These are phyloP conservation scores for Peronospora tabacina DNA, from an alignment of 352 stramenopile species.

Conservation along the genomic window DNA sequence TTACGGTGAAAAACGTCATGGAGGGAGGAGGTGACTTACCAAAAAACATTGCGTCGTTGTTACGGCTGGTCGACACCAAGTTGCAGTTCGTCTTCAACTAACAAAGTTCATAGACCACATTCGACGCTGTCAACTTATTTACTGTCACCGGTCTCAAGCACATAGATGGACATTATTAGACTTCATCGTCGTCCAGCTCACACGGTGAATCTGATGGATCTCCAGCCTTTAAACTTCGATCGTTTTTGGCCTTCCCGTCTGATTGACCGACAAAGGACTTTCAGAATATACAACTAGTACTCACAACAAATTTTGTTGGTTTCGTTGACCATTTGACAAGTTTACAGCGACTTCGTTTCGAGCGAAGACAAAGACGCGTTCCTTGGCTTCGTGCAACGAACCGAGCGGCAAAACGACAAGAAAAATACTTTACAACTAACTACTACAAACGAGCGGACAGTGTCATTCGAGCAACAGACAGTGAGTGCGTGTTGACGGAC, in stretches of 20 bases:
- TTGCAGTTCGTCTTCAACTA: slow-evolving; percentile 66
- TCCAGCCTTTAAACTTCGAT: too few species aligned
- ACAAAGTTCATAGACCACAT: slow-evolving; percentile 26
- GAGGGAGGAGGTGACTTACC: too few species aligned
- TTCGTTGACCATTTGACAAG: slow-evolving; percentile 9
- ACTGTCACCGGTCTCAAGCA: slow-evolving; percentile 30
- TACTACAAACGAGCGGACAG: slow-evolving; percentile 72
- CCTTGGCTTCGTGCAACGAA: slow-evolving; percentile 66
- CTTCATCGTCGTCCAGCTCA: slow-evolving; percentile 20
- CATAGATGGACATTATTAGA: too few species aligned
- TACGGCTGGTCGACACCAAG: too few species aligned
- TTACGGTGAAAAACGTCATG: too few species aligned
- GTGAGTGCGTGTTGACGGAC: slow-evolving; percentile 56
- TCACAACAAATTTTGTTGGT: too few species aligned
- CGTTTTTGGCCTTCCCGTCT: too few species aligned
- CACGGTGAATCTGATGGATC: slow-evolving; percentile 19
- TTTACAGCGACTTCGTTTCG: not conserved
- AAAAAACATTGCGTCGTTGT: too few species aligned
- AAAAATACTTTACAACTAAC: slow-evolving; percentile 49
- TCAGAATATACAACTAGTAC: too few species aligned
- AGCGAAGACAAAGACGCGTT: slow-evolving; percentile 48
- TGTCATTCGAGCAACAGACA: slow-evolving; percentile 40
- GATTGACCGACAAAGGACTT: too few species aligned
- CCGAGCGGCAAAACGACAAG: slow-evolving; percentile 42
- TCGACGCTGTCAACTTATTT: slow-evolving; percentile 22